Evolutionary conservation across 1,284 basidiomycete species (phyloP).

Genomic region (Pascua sp.): DNA sequence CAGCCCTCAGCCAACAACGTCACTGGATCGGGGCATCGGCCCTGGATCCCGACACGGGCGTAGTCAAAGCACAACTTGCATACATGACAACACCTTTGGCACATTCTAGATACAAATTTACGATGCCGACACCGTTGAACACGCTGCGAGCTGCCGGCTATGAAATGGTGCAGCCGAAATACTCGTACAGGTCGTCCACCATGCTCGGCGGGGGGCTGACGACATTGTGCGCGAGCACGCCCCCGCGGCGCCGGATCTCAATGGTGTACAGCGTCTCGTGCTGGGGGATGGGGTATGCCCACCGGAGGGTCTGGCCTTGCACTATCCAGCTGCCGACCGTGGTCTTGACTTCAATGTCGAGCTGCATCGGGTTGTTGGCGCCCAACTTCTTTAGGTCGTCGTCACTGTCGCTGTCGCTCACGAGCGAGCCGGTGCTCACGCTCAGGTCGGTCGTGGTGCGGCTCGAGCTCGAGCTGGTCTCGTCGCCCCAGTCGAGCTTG

Average conservation of each 20-base stretch:
- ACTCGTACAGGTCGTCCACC: conserved; percentile 8
- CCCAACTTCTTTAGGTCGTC: too few species aligned
- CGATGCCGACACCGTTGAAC: background rate
- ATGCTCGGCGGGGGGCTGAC: background rate
- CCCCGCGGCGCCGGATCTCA: conserved; percentile 62
- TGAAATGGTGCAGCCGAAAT: conserved; percentile 5
- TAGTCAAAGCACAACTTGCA: too few species aligned
- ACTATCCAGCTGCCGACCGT: conserved; percentile 67
- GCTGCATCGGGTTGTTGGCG: conserved; percentile 12
- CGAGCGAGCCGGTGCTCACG: background rate
- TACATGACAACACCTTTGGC: too few species aligned
- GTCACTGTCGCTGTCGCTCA: too few species aligned
- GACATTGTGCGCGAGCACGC: conserved; percentile 43
- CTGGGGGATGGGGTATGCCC: conserved; percentile 75
- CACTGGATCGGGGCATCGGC: too few species aligned
- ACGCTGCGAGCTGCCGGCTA: background rate
- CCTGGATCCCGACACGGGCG: too few species aligned
- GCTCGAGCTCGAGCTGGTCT: background rate
- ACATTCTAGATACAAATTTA: background rate
- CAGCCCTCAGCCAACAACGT: background rate
- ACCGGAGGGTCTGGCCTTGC: conserved; percentile 66
- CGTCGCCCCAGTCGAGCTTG: conserved; percentile 31
- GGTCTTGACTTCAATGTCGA: conserved; percentile 54
- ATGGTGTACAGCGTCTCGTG: conserved; percentile 60
- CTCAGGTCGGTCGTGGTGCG: conserved; percentile 12